Evolutionary conservation across 2,329 filamentous ascomycete genomes (phyloP), one percentile per base, ranked within the genome.

Genomic region (Colletotrichum godetiae): DNA sequence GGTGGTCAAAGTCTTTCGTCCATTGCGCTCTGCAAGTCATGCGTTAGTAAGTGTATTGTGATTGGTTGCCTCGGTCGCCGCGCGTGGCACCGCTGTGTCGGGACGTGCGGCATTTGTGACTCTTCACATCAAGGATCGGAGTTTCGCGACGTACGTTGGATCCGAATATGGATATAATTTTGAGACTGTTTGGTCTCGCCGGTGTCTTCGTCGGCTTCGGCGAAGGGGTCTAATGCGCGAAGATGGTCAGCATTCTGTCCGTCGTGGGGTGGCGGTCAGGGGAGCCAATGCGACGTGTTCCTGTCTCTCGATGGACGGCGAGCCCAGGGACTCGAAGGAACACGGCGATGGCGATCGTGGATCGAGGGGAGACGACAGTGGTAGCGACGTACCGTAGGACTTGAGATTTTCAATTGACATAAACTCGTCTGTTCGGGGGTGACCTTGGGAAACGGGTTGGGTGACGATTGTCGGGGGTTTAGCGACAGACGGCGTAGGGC

Each of bases 341-440:
- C 13, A 4, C n/a, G 19, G 4, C 33, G 8, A 7, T 19, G 19
- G 19, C 8, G 2, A 12, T 19, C 13, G 13, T 5, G 7, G 12
- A 13, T 15, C 11, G 4, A 10, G 11, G 46, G 22, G 10, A 8
- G 15, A 5, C 3, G 7, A 12, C 13, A 2, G 15, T 8, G 35
- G 42, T 56, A 35, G 27, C 19, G 69, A 89, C 94, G 84, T 88
- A 97, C 94, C 94, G 92, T 95, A 95, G 90, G 93, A 92, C 92
- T 97, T 97, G 88, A 97, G 93, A 91, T 97, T 97, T 95, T 97
- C 94, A 94, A 97, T 97, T 92, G 94, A 97, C 94, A 97, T 97
- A 95, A 95, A 95, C 93, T 93, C 92, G 92, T 88, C 89, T 90
- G 91, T 92, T 90, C 82, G 83, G 86, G 88, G 88, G 86, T 86